phyloP scores from a whole-genome alignment of 176 grass and related monocot genomes.

The Themeda triandra region DNA sequence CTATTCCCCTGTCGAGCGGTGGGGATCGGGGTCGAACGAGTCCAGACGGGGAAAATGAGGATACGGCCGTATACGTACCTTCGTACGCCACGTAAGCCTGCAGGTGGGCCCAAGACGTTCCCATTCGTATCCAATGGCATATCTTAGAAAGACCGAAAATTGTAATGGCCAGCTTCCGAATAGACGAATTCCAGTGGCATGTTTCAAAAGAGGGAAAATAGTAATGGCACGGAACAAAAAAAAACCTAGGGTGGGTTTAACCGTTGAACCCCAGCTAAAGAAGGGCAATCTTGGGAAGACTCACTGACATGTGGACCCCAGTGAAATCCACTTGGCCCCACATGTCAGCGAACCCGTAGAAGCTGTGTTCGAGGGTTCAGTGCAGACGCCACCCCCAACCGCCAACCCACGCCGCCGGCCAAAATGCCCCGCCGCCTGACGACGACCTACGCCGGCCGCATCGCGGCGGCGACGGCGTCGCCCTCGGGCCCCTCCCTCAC shows the following conservation, averaged over 20 bases:
- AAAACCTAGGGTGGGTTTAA: constrained; percentile 34
- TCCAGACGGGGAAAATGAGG: no score
- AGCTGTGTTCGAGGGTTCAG: neutral
- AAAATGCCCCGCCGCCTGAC: constrained; percentile 45
- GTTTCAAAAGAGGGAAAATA: no score
- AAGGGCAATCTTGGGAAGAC: neutral
- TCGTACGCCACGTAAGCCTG: no score
- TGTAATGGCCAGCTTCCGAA: no score
- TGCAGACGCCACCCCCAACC: neutral
- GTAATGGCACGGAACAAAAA: no score
- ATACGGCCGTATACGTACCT: no score
- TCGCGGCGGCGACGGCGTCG: constrained; percentile 54
- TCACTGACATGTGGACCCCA: neutral
- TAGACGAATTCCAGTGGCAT: no score
- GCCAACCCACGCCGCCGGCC: neutral
- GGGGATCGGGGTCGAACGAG: no score
- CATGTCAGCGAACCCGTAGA: neutral
- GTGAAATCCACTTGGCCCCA: neutral
- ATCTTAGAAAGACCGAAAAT: no score
- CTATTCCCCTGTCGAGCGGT: no score
- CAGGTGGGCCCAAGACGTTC: no score
- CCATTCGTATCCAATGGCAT: no score
- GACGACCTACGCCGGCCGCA: constrained; percentile 73
- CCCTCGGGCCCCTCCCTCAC: constrained; percentile 57
- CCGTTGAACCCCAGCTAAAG: neutral